Evolutionary conservation across 345 rosid species (phyloP).

Genomic region (Aquilaria sinensis): DNA sequence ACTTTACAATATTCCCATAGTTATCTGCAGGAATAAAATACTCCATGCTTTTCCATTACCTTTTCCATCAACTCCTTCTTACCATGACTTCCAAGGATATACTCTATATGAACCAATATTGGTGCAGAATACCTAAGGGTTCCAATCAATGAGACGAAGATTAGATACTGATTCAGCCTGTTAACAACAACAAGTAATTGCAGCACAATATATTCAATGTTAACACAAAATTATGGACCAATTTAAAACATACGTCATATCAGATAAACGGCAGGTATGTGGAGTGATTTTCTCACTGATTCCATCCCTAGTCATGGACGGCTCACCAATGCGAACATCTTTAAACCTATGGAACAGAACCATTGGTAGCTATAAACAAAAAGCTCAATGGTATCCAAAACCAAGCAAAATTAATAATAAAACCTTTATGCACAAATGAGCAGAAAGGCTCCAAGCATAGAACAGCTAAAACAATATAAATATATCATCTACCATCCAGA

Average conservation of each 20-base stretch:
- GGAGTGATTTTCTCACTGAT: constrained; percentile 41
- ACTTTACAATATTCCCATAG: constrained; percentile 3
- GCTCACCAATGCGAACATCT: constrained; percentile 64
- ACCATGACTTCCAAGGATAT: constrained; percentile 46
- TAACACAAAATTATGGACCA: background rate
- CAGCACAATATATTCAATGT: background rate
- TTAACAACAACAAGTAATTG: background rate
- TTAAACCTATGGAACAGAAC: constrained; percentile 48
- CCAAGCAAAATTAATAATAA: constrained; percentile 4
- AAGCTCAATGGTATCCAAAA: constrained; percentile 1
- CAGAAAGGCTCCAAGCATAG: background rate
- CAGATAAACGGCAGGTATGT: constrained; percentile 79
- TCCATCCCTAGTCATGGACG: constrained; percentile 31
- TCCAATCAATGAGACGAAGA: constrained; percentile 10
- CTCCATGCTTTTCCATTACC: constrained; percentile 30
- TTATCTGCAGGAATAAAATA: too few relatives aligned
- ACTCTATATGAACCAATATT: constrained; percentile 65
- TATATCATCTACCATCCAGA: background rate
- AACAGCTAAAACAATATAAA: background rate
- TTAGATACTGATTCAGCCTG: background rate
- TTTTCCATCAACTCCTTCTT: constrained; percentile 29
- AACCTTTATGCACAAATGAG: background rate
- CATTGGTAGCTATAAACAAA: background rate
- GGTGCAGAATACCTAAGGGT: constrained; percentile 79
- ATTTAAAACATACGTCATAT: constrained; percentile 48